Evolutionary conservation across 345 rosid species (phyloP).

Genomic region (Euclidium syriacum): DNA sequence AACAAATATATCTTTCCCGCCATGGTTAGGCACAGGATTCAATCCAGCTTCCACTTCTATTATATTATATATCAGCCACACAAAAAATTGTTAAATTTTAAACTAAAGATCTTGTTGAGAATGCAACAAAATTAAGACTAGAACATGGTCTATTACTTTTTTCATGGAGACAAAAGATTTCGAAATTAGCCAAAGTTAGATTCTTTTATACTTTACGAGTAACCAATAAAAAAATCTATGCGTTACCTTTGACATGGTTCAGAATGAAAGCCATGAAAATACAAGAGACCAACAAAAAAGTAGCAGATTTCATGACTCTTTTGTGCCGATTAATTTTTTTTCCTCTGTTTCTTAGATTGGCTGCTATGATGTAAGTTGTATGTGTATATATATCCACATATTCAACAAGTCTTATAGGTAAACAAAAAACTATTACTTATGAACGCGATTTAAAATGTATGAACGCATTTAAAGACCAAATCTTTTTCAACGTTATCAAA

Average conservation of each 20-base stretch:
- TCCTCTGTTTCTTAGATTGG: not conserved
- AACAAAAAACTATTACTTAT: too few relatives aligned
- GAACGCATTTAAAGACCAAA: too few relatives aligned
- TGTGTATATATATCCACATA: not conserved
- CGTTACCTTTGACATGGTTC: slow-evolving; percentile 20
- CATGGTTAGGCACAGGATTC: not conserved
- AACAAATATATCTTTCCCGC: slow-evolving; percentile 5
- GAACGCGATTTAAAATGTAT: too few relatives aligned
- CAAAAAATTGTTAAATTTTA: not conserved
- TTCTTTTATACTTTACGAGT: not conserved
- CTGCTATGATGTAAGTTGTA: not conserved
- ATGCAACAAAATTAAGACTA: not conserved
- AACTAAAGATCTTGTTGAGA: not conserved
- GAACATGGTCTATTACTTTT: not conserved
- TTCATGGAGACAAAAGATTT: not conserved
- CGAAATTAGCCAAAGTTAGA: not conserved
- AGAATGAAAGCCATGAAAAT: slow-evolving; percentile 5
- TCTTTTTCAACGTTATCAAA: too few relatives aligned
- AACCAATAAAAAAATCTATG: not conserved
- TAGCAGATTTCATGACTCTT: slow-evolving; percentile 16
- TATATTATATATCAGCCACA: not conserved
- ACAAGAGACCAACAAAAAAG: slow-evolving; percentile 15
- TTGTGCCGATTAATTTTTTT: not conserved
- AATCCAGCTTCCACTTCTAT: slow-evolving; percentile 11
- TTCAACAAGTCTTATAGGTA: too few relatives aligned